phyloP scores from a whole-genome alignment of 2,329 filamentous ascomycete species.

The Pseudogymnoascus sp. region DNA sequence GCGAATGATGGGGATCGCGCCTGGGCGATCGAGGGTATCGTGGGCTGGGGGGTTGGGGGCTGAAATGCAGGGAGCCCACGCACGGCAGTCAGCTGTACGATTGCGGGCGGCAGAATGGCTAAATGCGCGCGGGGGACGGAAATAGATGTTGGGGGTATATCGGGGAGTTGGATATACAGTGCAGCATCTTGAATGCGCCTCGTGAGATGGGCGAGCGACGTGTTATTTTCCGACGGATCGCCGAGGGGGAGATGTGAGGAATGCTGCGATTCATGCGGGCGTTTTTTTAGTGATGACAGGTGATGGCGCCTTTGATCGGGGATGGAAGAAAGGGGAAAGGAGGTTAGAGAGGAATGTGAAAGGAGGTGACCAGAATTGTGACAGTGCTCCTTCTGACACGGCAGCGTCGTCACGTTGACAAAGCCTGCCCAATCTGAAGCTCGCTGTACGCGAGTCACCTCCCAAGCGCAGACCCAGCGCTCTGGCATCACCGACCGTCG shows the following conservation, averaged over 20 bases:
- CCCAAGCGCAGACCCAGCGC: neutral
- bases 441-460: neutral
- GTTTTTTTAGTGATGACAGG: neutral
- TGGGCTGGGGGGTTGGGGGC: neutral
- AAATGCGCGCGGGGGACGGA: neutral
- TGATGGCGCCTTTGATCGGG: neutral
- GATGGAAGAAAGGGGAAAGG: neutral
- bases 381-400: neutral
- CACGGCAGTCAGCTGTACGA: conserved; percentile 2
- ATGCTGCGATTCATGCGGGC: neutral
- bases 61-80: conserved; percentile 2
- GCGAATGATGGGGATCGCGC: neutral
- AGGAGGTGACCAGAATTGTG: neutral
- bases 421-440: neutral
- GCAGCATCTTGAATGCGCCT: neutral
- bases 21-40: neutral
- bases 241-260: neutral
- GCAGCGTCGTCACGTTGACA: neutral
- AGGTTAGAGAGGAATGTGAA: neutral
- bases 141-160: neutral
- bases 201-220: neutral
- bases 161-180: neutral
- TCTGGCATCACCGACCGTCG: neutral
- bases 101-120: neutral
- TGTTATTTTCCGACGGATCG: neutral